These are phyloP conservation scores for Pichia thaimueangensis DNA, from an alignment of 805 yeast genomes.

Conservation along the genomic window DNA sequence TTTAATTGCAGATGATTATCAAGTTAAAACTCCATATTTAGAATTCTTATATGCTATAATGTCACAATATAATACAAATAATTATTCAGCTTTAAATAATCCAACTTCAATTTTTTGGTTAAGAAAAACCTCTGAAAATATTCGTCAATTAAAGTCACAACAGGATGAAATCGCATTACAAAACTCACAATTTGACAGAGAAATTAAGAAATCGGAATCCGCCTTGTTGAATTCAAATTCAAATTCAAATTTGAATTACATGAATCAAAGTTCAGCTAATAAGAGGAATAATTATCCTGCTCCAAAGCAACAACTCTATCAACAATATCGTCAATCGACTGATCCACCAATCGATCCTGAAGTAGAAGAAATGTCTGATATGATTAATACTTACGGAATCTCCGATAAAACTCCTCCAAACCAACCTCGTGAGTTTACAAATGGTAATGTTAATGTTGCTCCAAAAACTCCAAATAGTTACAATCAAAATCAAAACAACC, in stretches of 20 bases:
- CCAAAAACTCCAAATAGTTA: constrained; percentile 16
- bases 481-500: constrained; percentile 9
- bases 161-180: constrained; percentile 23
- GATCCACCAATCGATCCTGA: constrained; percentile 24
- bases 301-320: constrained; percentile 10
- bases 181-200: constrained; percentile 26
- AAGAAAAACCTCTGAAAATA: constrained; percentile 27
- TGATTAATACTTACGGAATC: constrained; percentile 26
- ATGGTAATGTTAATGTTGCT: constrained; percentile 10
- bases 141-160: constrained; percentile 22
- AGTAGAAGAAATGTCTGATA: constrained; percentile 27
- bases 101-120: constrained; percentile 26
- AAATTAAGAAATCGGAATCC: constrained; percentile 16
- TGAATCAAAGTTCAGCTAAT: too few relatives aligned
- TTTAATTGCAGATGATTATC: constrained; percentile 80
- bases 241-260: background rate
- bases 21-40: constrained; percentile 81
- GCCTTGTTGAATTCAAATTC: background rate
- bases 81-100: constrained; percentile 32
- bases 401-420: constrained; percentile 23
- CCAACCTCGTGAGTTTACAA: constrained; percentile 2
- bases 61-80: constrained; percentile 54
- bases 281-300: constrained; percentile 9
- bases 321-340: constrained; percentile 10
- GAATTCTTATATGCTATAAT: constrained; percentile 78